Evolutionary conservation across 768 basidiomycete species (phyloP).

Genomic region (Tulasnella sp.): DNA sequence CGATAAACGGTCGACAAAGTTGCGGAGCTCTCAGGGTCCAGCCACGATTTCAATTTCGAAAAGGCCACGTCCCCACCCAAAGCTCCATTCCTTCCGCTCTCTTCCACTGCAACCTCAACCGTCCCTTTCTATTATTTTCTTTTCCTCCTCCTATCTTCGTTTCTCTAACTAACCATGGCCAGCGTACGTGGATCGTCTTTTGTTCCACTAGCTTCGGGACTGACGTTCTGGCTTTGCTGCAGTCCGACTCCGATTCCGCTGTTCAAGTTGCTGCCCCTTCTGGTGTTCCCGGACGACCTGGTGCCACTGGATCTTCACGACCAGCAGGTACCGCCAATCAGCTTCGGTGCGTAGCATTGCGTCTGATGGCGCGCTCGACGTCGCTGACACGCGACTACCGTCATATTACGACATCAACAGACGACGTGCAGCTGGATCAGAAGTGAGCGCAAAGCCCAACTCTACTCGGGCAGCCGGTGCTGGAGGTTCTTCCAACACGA

Average conservation of each 20-base stretch:
- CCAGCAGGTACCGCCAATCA: constrained; percentile 56
- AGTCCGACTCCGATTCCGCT: constrained; percentile 54
- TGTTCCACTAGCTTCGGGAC: not conserved
- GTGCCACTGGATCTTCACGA: constrained; percentile 36
- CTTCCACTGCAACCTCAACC: not conserved
- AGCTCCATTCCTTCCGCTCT: not conserved
- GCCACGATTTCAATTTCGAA: not conserved
- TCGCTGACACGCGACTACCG: not conserved
- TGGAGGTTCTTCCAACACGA: constrained; percentile 94
- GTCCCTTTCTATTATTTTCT: not conserved
- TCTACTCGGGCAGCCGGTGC: constrained; percentile 86
- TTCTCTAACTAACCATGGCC: not conserved
- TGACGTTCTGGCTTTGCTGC: constrained; percentile 3
- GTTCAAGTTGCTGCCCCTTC: constrained; percentile 30
- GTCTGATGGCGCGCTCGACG: not conserved
- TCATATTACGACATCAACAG: constrained; percentile 27
- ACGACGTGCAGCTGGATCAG: constrained; percentile 60
- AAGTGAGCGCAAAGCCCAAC: constrained; percentile 51
- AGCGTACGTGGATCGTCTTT: not conserved
- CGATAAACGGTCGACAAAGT: no score
- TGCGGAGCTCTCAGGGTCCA: not conserved
- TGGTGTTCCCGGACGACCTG: constrained; percentile 29
- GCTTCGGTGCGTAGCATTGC: constrained; percentile 50
- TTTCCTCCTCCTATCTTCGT: not conserved
- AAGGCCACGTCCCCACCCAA: not conserved